These are phyloP conservation scores for Podaxis pistillaris DNA, from an alignment of 768 basidiomycete genomes.

Conservation along the genomic window DNA sequence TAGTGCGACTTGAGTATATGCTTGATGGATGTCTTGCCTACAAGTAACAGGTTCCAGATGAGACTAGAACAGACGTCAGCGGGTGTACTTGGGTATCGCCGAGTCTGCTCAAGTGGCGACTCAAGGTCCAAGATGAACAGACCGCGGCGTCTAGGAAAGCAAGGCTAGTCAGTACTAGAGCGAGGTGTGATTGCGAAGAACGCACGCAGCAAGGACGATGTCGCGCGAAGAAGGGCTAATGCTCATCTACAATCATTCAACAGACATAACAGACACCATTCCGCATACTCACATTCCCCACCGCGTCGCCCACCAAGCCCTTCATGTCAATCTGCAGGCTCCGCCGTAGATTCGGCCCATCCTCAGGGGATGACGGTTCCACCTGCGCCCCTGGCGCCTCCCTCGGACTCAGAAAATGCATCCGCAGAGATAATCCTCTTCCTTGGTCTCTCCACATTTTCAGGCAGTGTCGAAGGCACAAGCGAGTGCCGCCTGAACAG, in stretches of 20 bases:
- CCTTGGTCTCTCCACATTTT: slow-evolving; percentile 7
- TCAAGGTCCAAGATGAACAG: slow-evolving; percentile 95
- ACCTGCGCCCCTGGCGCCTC: background rate
- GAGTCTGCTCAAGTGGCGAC: slow-evolving; percentile 57
- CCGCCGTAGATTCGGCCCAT: slow-evolving; percentile 55
- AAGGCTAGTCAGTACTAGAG: background rate
- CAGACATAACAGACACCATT: background rate
- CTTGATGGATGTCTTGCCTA: slow-evolving; percentile 77
- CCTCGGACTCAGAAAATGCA: slow-evolving; percentile 2
- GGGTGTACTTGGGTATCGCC: background rate
- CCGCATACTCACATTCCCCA: slow-evolving; percentile 67
- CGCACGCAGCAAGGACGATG: slow-evolving; percentile 86
- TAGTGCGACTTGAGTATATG: slow-evolving; percentile 87
- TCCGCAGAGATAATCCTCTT: slow-evolving; percentile 9
- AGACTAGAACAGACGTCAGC: slow-evolving; percentile 42
- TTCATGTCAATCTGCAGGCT: slow-evolving; percentile 80
- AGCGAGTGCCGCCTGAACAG: background rate
- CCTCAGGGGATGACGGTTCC: slow-evolving; percentile 42
- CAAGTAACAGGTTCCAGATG: slow-evolving; percentile 88
- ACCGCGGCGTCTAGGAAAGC: slow-evolving; percentile 63
- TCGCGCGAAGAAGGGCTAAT: slow-evolving; percentile 89
- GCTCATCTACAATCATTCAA: slow-evolving; percentile 62
- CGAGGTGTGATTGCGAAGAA: slow-evolving; percentile 2
- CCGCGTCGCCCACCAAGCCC: slow-evolving; percentile 74
- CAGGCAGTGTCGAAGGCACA: background rate